phyloP scores from a whole-genome alignment of 305 asterid genomes.

The Fraxinus dipetala region DNA sequence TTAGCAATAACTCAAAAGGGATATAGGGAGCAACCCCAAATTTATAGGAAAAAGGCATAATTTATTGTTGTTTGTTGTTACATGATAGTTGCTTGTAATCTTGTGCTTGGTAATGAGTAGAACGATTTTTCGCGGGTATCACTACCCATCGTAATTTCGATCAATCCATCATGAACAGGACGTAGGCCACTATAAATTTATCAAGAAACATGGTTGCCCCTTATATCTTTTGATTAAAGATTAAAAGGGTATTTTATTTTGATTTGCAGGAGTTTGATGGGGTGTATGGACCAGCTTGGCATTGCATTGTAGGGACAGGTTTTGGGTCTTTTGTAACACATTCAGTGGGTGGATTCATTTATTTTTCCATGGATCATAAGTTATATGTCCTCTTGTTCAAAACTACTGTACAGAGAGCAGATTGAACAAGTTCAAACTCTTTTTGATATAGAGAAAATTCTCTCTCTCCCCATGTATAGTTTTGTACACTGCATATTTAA shows the following conservation, averaged over 20 bases:
- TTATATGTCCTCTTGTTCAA: constrained; percentile 71
- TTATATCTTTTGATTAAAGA: constrained; percentile 10
- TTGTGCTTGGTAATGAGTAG: not conserved
- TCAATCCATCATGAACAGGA: not conserved
- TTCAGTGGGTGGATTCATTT: constrained; percentile 87
- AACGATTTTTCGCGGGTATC: not conserved
- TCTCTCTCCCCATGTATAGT: constrained; percentile 19
- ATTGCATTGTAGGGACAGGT: constrained; percentile 86
- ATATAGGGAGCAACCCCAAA: not conserved
- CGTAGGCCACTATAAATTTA: not conserved
- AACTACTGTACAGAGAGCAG: constrained; percentile 82
- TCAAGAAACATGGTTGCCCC: not conserved
- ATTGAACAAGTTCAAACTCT: constrained; percentile 21
- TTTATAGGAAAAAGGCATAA: not conserved
- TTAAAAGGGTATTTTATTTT: constrained; percentile 4
- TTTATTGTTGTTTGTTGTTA: not conserved
- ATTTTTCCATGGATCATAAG: constrained; percentile 89
- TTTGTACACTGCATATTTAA: constrained; percentile 32
- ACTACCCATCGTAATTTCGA: not conserved
- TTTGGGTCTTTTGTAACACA: constrained; percentile 95
- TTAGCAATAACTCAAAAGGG: not conserved
- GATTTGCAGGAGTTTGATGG: constrained; percentile 85
- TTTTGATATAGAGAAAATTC: constrained; percentile 26
- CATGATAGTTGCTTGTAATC: not conserved
- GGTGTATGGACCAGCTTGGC: constrained; percentile 96